Conservation (phyloP, 1,284 basidiomycete genomes). For the Inonotus obliquus region DNA sequence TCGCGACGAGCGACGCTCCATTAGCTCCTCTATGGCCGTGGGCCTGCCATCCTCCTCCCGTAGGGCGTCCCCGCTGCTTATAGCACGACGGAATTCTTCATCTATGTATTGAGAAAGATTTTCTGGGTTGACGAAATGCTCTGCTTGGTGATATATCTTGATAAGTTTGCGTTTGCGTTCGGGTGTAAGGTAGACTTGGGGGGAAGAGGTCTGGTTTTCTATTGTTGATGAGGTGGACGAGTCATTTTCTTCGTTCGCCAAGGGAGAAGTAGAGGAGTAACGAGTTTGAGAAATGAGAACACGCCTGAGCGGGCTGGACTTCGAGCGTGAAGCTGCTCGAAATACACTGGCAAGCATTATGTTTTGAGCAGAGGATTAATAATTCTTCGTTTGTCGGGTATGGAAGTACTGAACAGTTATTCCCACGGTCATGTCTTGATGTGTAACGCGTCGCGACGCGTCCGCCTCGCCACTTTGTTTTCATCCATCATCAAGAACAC, state of each 20-base stretch:
- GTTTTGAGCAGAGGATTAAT: background rate
- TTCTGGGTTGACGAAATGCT: slow-evolving; percentile 13
- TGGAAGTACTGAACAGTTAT: too few species aligned
- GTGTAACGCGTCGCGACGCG: background rate
- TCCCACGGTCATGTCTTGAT: background rate
- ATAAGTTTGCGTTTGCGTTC: slow-evolving; percentile 19
- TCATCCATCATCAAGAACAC: background rate
- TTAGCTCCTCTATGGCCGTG: background rate
- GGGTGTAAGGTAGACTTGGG: slow-evolving; percentile 8
- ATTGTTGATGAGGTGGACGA: background rate
- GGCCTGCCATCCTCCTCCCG: background rate
- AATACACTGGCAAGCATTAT: background rate
- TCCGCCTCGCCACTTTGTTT: background rate
- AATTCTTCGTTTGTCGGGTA: too few species aligned
- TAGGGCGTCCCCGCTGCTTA: background rate
- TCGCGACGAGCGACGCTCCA: background rate
- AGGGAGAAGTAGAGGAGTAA: background rate
- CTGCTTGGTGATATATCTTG: slow-evolving; percentile 16
- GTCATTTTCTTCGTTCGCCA: background rate
- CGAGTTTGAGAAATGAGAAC: background rate
- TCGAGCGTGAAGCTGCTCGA: background rate
- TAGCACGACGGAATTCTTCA: background rate
- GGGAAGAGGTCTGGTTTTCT: background rate
- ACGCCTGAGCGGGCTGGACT: background rate
- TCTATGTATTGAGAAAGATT: slow-evolving; percentile 17